These are phyloP conservation scores for Aschersonia sp. DNA, from an alignment of 2,329 filamentous ascomycete species.

Conservation along the genomic window DNA sequence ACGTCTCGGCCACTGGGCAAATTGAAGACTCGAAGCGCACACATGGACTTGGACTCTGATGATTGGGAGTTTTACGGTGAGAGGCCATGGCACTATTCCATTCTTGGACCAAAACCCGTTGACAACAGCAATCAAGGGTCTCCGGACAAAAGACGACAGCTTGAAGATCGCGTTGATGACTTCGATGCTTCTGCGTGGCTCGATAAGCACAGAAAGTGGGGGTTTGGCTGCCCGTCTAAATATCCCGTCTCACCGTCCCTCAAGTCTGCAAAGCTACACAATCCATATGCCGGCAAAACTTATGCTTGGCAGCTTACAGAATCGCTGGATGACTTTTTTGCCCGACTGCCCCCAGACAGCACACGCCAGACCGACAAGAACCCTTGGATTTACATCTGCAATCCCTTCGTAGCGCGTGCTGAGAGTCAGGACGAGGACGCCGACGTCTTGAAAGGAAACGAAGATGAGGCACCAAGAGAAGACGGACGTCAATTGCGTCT, in stretches of 20 bases:
- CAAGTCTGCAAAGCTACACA: slow-evolving; percentile 29
- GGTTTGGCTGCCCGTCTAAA: slow-evolving; percentile 2
- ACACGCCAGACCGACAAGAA: slow-evolving; percentile 30
- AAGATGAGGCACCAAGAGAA: slow-evolving; percentile 33
- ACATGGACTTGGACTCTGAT: slow-evolving; percentile 22
- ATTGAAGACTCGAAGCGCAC: too few species aligned
- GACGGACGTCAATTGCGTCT: slow-evolving; percentile 28
- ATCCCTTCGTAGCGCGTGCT: slow-evolving; percentile 37
- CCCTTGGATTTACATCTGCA: slow-evolving; percentile 62
- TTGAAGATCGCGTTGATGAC: slow-evolving; percentile 32
- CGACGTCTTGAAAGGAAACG: slow-evolving; percentile 26
- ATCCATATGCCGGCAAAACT: slow-evolving; percentile 39
- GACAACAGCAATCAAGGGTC: slow-evolving; percentile 30
- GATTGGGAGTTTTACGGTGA: slow-evolving; percentile 45
- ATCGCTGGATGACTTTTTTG: slow-evolving; percentile 48
- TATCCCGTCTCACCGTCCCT: background rate
- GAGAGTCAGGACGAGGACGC: slow-evolving; percentile 17
- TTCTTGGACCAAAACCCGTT: background rate
- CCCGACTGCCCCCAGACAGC: slow-evolving; percentile 52
- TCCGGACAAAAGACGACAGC: slow-evolving; percentile 27
- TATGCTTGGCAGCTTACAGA: slow-evolving; percentile 52
- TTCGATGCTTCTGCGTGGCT: slow-evolving; percentile 36
- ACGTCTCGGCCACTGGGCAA: background rate
- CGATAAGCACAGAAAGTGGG: slow-evolving; percentile 1
- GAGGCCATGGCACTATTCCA: background rate